Percentiles rank a stretch among this genome's conserved stretches.
phyloP scores from a whole-genome alignment of 768 basidiomycete species.

The Pholiota microspora region DNA sequence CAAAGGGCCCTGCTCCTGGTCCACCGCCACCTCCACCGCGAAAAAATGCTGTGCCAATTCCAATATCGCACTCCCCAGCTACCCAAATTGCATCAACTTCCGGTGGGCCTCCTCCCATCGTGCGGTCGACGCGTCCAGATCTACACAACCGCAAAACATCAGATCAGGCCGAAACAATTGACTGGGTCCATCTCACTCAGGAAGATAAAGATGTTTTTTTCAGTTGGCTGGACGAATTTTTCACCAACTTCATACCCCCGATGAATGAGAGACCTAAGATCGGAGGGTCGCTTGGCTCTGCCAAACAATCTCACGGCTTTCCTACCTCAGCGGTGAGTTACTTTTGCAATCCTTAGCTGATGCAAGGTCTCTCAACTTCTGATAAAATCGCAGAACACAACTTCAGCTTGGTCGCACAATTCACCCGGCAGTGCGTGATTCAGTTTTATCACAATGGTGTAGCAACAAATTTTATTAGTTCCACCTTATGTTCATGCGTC shows the following conservation, averaged over 20 bases:
- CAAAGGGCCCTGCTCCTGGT: no score
- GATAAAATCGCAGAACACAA: slow-evolving; percentile 20
- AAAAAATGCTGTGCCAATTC: slow-evolving; percentile 8
- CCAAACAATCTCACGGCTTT: slow-evolving; percentile 15
- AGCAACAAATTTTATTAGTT: not conserved
- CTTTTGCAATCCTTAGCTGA: not conserved
- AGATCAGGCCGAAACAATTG: slow-evolving; percentile 33
- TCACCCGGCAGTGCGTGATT: slow-evolving; percentile 24
- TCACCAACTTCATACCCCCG: slow-evolving; percentile 38
- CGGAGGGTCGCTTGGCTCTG: slow-evolving; percentile 9
- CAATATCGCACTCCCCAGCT: slow-evolving; percentile 13
- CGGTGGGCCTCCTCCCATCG: slow-evolving; percentile 30
- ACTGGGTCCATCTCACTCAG: slow-evolving; percentile 66
- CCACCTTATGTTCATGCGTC: slow-evolving; percentile 27
- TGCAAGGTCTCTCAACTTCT: not conserved
- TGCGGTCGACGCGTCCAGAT: slow-evolving; percentile 30
- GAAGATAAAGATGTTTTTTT: slow-evolving; percentile 76
- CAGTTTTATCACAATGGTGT: slow-evolving; percentile 1
- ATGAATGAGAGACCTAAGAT: slow-evolving; percentile 7
- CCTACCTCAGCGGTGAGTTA: slow-evolving; percentile 24
- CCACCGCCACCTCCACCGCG: slow-evolving; percentile 21
- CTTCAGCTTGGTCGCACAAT: slow-evolving; percentile 20
- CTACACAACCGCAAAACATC: slow-evolving; percentile 10
- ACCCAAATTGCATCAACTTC: not conserved
- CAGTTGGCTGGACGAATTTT: slow-evolving; percentile 80